These are phyloP conservation scores for Ramaria rubella DNA, from an alignment of 768 basidiomycete species.

Conservation along the genomic window DNA sequence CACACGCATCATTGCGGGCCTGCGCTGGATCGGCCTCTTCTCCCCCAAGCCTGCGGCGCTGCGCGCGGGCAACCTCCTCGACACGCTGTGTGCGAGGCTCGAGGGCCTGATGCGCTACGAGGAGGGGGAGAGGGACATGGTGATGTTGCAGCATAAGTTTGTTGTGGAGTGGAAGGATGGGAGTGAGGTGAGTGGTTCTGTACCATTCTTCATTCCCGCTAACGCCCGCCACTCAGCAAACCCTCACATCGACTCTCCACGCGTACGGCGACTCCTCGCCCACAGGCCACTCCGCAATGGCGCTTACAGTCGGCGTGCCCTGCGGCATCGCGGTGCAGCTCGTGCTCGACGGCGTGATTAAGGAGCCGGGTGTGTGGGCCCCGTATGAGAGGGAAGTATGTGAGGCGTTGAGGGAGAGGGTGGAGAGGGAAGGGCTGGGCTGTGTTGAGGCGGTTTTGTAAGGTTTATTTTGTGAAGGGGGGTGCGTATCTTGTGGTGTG, in stretches of 20 bases:
- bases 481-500: too few species aligned
- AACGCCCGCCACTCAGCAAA: constrained; percentile 44
- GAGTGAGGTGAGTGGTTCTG: constrained; percentile 40
- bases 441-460: constrained; percentile 62
- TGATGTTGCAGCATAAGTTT: constrained; percentile 99
- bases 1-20: constrained; percentile 76
- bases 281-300: constrained; percentile 89
- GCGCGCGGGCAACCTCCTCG: constrained; percentile 73
- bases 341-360: constrained; percentile 80
- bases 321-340: constrained; percentile 92
- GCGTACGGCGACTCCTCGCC: constrained; percentile 69
- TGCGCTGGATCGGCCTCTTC: constrained; percentile 93
- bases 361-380: constrained; percentile 69
- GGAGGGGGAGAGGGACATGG: constrained; percentile 85
- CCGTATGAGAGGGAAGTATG: constrained; percentile 87
- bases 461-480: too few species aligned
- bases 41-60: constrained; percentile 36
- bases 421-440: constrained; percentile 73
- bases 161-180: constrained; percentile 86
- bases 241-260: constrained; percentile 85
- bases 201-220: background rate
- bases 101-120: constrained; percentile 92
- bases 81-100: constrained; percentile 86
- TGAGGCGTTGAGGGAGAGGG: constrained; percentile 56
- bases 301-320: constrained; percentile 83